phyloP scores from a whole-genome alignment of 2,329 filamentous ascomycete species.

The Elsinoe fawcettii region DNA sequence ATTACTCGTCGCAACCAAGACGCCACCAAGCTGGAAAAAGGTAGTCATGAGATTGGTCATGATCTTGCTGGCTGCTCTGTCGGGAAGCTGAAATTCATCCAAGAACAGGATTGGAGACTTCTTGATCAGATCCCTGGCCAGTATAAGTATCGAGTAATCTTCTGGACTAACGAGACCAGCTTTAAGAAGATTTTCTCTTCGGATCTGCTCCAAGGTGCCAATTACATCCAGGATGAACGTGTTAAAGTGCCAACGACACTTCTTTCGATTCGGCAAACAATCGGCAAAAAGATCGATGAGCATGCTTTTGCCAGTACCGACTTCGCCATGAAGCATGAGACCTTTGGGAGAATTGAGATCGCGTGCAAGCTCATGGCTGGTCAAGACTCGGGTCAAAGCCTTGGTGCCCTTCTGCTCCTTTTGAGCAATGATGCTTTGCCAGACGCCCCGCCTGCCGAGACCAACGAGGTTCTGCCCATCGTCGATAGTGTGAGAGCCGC shows the following conservation, averaged over 20 bases:
- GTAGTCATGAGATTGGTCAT: conserved; percentile 68
- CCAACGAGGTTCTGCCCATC: conserved; percentile 13
- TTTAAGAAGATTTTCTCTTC: conserved; percentile 33
- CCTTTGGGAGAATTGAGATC: conserved; percentile 65
- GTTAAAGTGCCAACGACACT: conserved; percentile 74
- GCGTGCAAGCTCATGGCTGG: conserved; percentile 62
- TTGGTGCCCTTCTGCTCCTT: conserved; percentile 48
- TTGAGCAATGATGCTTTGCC: conserved; percentile 47
- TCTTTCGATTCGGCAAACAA: conserved; percentile 63
- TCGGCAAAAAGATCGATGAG: conserved; percentile 76
- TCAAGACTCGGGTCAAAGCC: conserved; percentile 61
- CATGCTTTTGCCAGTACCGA: conserved; percentile 79
- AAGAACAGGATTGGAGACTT: conserved; percentile 70
- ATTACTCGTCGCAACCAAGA: conserved; percentile 72
- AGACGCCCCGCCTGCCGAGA: conserved; percentile 40
- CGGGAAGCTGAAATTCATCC: conserved; percentile 77
- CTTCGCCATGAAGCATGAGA: conserved; percentile 70
- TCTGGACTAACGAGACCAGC: conserved; percentile 30
- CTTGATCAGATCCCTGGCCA: conserved; percentile 68
- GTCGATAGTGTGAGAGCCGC: conserved; percentile 15
- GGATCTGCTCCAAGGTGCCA: conserved; percentile 60
- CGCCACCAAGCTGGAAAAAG: conserved; percentile 76
- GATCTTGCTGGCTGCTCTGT: conserved; percentile 69
- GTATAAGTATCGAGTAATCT: conserved; percentile 63
- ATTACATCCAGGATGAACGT: conserved; percentile 77